Conservation (phyloP, 164 flowering plant genomes). For the Berberis vulgaris region DNA sequence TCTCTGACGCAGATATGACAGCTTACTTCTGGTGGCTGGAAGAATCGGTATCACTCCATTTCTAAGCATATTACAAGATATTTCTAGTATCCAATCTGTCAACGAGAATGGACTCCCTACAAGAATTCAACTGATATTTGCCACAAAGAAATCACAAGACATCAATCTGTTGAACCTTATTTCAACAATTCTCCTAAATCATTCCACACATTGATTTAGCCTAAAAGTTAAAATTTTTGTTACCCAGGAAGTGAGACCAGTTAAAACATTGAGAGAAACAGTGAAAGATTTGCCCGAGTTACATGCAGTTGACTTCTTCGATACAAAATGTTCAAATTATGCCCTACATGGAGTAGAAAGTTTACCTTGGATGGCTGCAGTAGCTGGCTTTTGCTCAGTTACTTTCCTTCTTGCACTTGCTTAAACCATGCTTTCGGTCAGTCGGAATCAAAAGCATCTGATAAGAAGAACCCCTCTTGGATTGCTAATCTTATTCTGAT, state of each 20-base stretch:
- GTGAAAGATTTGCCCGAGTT: constrained; percentile 27
- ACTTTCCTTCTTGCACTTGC: constrained; percentile 39
- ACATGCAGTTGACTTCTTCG: constrained; percentile 26
- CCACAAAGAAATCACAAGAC: constrained; percentile 46
- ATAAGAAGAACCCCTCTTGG: constrained; percentile 53
- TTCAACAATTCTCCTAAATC: constrained; percentile 30
- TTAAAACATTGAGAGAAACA: constrained; percentile 30
- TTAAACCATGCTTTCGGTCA: constrained; percentile 43
- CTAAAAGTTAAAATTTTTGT: constrained; percentile 54
- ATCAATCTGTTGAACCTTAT: constrained; percentile 45
- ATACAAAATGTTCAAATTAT: constrained; percentile 18
- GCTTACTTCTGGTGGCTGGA: constrained; percentile 64
- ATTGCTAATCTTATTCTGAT: constrained; percentile 47
- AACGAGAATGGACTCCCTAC: constrained; percentile 19
- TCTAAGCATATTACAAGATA: constrained; percentile 69
- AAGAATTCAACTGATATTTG: constrained; percentile 48
- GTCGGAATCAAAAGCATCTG: constrained; percentile 18
- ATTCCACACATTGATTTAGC: constrained; percentile 17
- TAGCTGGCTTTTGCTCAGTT: constrained; percentile 30
- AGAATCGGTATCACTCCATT: constrained; percentile 87
- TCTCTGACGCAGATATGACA: constrained; percentile 52
- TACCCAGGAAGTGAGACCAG: constrained; percentile 51
- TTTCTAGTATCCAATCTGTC: constrained; percentile 19
- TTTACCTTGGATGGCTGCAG: constrained; percentile 36
- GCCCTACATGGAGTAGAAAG: constrained; percentile 36